phyloP scores from a whole-genome alignment of 2,329 filamentous ascomycete genomes.

The Penicillium polonicum region DNA sequence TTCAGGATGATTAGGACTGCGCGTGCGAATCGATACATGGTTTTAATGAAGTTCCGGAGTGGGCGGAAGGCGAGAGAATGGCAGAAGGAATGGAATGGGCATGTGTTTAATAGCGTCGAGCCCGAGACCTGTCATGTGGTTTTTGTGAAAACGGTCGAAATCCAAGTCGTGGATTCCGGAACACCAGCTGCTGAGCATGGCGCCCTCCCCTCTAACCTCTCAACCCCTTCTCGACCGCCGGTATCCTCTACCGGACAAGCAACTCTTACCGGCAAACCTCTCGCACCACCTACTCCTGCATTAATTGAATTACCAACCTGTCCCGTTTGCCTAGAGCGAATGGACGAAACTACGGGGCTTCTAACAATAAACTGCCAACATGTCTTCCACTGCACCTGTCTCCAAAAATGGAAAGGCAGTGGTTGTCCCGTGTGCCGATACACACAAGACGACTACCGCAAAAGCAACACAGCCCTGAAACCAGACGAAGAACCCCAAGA shows the following conservation, averaged over 20 bases:
- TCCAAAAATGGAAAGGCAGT: conserved; percentile 92
- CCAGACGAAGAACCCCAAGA: conserved; percentile 59
- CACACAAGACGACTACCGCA: conserved; percentile 62
- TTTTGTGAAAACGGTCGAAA: conserved; percentile 88
- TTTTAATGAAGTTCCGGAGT: conserved; percentile 88
- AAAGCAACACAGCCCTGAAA: conserved; percentile 47
- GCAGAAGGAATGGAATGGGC: conserved; percentile 86
- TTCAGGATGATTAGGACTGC: conserved; percentile 92
- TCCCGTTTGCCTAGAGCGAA: conserved; percentile 91
- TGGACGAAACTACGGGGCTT: conserved; percentile 95
- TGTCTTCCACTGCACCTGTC: conserved; percentile 93
- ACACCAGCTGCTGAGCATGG: conserved; percentile 48
- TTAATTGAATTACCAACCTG: conserved; percentile 92
- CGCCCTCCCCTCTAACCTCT: conserved; percentile 53
- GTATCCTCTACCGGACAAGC: conserved; percentile 34
- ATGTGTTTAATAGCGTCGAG: conserved; percentile 90
- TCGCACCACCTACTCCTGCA: conserved; percentile 75
- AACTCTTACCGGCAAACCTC: conserved; percentile 58
- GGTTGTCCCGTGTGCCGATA: conserved; percentile 95
- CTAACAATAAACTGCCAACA: conserved; percentile 97
- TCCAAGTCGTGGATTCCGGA: conserved; percentile 62
- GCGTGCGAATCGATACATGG: conserved; percentile 86
- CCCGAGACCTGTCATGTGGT: conserved; percentile 93
- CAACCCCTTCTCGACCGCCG: conserved; percentile 26
- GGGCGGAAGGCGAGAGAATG: conserved; percentile 72